Conservation (phyloP, 768 basidiomycete genomes). For the Macrolepiota albuminosa region DNA sequence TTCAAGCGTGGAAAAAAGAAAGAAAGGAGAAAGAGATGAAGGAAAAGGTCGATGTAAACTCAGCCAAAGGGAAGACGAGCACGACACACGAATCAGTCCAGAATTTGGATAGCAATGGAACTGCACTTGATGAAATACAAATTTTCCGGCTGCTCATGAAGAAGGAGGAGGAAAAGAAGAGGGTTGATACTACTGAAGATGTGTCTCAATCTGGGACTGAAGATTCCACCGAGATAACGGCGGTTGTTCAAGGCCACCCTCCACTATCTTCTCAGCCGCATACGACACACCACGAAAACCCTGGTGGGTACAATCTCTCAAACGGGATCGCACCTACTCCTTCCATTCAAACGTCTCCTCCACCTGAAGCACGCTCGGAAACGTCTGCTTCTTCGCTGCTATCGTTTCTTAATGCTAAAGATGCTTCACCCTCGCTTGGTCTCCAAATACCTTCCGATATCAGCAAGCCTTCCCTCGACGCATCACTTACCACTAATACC, state of each 20-base stretch:
- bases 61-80: constrained; percentile 1
- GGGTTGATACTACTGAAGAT: constrained; percentile 19
- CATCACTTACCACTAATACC: background rate
- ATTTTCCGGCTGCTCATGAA: constrained; percentile 83
- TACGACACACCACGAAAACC: background rate
- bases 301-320: background rate
- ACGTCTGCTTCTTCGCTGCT: constrained; percentile 1
- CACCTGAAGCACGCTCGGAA: constrained; percentile 6
- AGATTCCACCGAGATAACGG: background rate
- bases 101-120: constrained; percentile 23
- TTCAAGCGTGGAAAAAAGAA: constrained; percentile 85
- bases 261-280: background rate
- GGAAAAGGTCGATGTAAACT: constrained; percentile 32
- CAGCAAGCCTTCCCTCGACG: background rate
- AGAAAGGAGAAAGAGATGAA: constrained; percentile 72
- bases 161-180: constrained; percentile 55
- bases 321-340: constrained; percentile 2
- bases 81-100: constrained; percentile 8
- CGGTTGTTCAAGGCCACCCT: background rate
- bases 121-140: constrained; percentile 75
- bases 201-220: constrained; percentile 1
- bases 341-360: constrained; percentile 2
- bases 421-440: background rate
- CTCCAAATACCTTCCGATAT: background rate
- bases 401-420: constrained; percentile 11